Conservation (phyloP, 768 basidiomycete species). For the Boletus pseudopeckii region DNA sequence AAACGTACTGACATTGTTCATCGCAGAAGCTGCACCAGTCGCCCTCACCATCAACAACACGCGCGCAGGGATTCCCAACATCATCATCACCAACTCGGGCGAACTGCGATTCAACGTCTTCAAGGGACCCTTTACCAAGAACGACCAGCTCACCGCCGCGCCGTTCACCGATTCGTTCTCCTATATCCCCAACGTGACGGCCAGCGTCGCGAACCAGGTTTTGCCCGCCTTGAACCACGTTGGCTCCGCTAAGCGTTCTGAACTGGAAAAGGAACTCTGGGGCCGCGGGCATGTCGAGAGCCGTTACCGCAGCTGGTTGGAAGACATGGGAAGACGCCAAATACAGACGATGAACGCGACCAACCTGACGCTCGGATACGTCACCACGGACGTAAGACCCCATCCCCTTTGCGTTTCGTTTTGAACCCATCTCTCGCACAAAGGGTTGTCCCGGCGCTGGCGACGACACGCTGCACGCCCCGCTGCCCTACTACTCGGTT, state of each 20-base stretch:
- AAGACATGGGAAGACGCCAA: constrained; percentile 46
- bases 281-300: constrained; percentile 47
- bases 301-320: constrained; percentile 54
- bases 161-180: constrained; percentile 67
- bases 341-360: constrained; percentile 34
- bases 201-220: constrained; percentile 49
- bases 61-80: constrained; percentile 53
- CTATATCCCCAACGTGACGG: constrained; percentile 54
- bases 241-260: constrained; percentile 22
- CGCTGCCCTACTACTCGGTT: constrained; percentile 50
- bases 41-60: constrained; percentile 62
- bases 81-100: constrained; percentile 65
- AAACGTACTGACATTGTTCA: constrained; percentile 59
- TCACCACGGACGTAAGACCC: constrained; percentile 61
- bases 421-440: constrained; percentile 15
- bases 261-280: constrained; percentile 26
- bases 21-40: constrained; percentile 49
- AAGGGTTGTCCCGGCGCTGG: constrained; percentile 71
- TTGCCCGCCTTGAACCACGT: constrained; percentile 50
- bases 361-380: constrained; percentile 69
- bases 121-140: constrained; percentile 68
- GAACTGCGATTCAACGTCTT: constrained; percentile 66
- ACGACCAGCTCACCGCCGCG: constrained; percentile 74
- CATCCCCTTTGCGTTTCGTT: not conserved
- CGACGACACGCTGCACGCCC: constrained; percentile 66